These are phyloP conservation scores for Tetradesmus lagerheimii DNA, from an alignment of 139 green algal species.

Conservation along the genomic window DNA sequence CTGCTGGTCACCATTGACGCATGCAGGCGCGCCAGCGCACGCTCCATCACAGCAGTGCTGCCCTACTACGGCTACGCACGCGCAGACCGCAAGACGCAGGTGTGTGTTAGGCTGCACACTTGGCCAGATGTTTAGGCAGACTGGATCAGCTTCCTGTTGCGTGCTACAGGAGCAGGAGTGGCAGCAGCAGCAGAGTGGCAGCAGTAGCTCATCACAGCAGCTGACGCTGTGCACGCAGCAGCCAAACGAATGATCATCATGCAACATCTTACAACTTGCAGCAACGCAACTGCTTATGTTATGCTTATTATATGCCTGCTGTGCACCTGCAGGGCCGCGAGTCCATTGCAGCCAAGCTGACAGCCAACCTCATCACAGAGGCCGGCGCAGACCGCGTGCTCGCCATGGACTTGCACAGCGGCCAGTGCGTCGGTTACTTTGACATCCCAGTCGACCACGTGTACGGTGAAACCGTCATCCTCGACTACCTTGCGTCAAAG, in stretches of 20 bases:
- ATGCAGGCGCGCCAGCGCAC: constrained; percentile 92
- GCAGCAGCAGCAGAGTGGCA: not conserved
- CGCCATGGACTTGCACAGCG: constrained; percentile 96
- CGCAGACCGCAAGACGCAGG: constrained; percentile 94
- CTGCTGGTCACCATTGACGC: constrained; percentile 95
- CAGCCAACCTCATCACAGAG: constrained; percentile 99
- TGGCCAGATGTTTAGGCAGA: no score
- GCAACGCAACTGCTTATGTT: no score
- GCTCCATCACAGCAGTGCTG: constrained; percentile 97
- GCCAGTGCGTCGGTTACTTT: constrained; percentile 98
- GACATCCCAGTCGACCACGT: constrained; percentile 99
- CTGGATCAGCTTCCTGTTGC: no score
- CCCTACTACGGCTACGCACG: constrained; percentile 95
- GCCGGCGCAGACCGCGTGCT: constrained; percentile 95
- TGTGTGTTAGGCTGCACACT: no score
- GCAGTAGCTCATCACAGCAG: not conserved
- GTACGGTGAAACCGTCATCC: constrained; percentile 90
- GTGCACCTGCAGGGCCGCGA: constrained; percentile 89
- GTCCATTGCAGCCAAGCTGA: constrained; percentile 98
- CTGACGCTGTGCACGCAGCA: not conserved
- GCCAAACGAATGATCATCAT: no score
- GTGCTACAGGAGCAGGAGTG: not conserved
- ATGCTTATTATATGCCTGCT: not conserved
- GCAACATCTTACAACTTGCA: no score
- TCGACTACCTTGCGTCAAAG: constrained; percentile 99